Evolutionary conservation across 495 filamentous ascomycete genomes (phyloP), one percentile per base, ranked within the genome.

Genomic region (Daldinia caldariorum): DNA sequence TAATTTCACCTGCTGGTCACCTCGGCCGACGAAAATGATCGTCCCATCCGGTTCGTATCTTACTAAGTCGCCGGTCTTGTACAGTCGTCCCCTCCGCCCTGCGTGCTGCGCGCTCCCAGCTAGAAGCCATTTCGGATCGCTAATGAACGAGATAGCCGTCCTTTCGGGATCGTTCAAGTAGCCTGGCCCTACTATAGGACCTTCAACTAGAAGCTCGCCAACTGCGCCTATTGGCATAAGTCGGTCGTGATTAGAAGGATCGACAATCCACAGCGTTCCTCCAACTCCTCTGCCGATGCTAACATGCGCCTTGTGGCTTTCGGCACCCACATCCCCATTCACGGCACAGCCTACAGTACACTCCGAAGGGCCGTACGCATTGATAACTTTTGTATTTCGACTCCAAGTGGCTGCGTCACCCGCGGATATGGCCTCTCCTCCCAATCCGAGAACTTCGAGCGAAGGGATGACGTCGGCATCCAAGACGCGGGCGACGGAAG

Each of bases 1-100:
- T 8, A 91, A 77, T 74, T 91, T 91, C 31, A 90, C 85, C 66
- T 90, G 88, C 13, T 86, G 85, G 56, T 91, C 89, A 57, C 85
- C 86, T 13, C 89, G 84, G 6, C 87, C 86, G 20, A 91, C 77
- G 75, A 88, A 90, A 41, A 82, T 80, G n/a, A 90, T 75, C 0
- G 85, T 80, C 5, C 87, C 86, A n/a, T 86, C 84, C 31, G 83
- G 79, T 32, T 83, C 78, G 62, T 91, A 89, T 31, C 83, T 80
- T 7, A 88, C 88, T 32, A 90, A 70, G 70, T 91, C 89, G 4
- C 89, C 89, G 1, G 89, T 90, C 76, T 89, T 90, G 74, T 92
- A 92, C 16, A 91, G 76, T 53, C 88, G 81, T 5, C 88, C 83
- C 5, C 74, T 73, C 4, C 80, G 81, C 7, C 84, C 84, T 2